Conservation (phyloP, 192 early-diverging fungal species). For the Coemansia sp. region DNA sequence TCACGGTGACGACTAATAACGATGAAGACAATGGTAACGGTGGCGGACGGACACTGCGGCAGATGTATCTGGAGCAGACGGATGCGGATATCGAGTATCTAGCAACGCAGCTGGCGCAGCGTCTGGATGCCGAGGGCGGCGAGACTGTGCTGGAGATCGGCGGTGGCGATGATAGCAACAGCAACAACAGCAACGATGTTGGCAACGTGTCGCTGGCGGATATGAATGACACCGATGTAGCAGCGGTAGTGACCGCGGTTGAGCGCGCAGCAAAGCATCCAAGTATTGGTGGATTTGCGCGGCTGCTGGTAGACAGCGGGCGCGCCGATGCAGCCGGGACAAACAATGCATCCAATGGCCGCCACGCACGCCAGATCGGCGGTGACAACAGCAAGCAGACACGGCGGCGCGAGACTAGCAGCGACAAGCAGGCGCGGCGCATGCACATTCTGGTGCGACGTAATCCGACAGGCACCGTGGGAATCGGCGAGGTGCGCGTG, state of each 20-base stretch:
- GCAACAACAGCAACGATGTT: too few relatives aligned
- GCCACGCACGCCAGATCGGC: slow-evolving; percentile 17
- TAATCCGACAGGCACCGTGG: slow-evolving; percentile 70
- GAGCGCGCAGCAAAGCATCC: slow-evolving; percentile 23
- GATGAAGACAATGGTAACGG: neutral
- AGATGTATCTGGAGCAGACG: slow-evolving; percentile 53
- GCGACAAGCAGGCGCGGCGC: slow-evolving; percentile 4
- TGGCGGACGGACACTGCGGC: slow-evolving; percentile 35
- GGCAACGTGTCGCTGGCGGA: slow-evolving; percentile 57
- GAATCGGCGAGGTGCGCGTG: slow-evolving; percentile 81
- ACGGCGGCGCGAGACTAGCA: neutral
- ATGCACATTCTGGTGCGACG: slow-evolving; percentile 64
- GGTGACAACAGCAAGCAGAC: slow-evolving; percentile 4
- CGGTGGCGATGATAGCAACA: slow-evolving; percentile 66
- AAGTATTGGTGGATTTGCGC: slow-evolving; percentile 27
- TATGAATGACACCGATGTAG: slow-evolving; percentile 56
- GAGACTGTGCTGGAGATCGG: slow-evolving; percentile 81
- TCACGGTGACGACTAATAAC: neutral
- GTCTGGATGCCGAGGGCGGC: slow-evolving; percentile 64
- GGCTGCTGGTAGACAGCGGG: slow-evolving; percentile 35
- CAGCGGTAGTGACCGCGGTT: slow-evolving; percentile 43
- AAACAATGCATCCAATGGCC: neutral
- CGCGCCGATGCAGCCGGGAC: neutral
- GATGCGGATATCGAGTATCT: slow-evolving; percentile 55
- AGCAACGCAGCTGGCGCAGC: slow-evolving; percentile 35